Evolutionary conservation across 306 rosid genomes (phyloP).

Genomic region (Pyrus pyrifolia): DNA sequence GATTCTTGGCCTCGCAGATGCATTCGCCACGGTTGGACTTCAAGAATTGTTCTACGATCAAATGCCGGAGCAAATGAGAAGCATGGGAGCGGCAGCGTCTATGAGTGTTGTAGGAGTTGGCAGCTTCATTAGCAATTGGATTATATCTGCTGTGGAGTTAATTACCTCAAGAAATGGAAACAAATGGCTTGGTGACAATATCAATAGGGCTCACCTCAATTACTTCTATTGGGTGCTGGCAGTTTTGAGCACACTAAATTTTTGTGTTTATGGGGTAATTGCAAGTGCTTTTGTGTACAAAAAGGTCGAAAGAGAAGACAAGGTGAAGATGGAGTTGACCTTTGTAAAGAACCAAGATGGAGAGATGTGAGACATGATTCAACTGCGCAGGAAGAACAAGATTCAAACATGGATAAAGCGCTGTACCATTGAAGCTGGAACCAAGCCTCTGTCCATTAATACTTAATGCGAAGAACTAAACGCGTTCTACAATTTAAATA

Average conservation of each 20-base stretch:
- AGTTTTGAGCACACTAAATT: constrained; percentile 36
- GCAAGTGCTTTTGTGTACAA: constrained; percentile 51
- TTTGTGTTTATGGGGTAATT: constrained; percentile 38
- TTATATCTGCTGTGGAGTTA: constrained; percentile 31
- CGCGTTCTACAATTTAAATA: not conserved
- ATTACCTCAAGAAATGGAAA: constrained; percentile 18
- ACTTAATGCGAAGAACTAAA: no score
- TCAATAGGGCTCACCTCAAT: constrained; percentile 64
- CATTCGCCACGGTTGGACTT: constrained; percentile 48
- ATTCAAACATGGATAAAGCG: not conserved
- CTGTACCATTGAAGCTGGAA: not conserved
- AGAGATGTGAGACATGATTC: not conserved
- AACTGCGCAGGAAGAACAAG: not conserved
- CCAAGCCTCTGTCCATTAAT: not conserved
- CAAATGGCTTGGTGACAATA: constrained; percentile 52
- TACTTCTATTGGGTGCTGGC: constrained; percentile 61
- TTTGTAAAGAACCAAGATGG: not conserved
- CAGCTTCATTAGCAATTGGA: constrained; percentile 36
- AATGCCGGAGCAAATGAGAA: constrained; percentile 55
- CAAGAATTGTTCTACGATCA: constrained; percentile 66
- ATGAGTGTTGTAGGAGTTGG: constrained; percentile 53
- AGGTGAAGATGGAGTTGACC: not conserved
- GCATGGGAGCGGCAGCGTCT: constrained; percentile 73
- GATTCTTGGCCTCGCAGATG: constrained; percentile 41
- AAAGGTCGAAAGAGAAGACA: constrained; percentile 24